phyloP scores from a whole-genome alignment of 352 stramenopile genomes.

The Phytophthora parvispora region DNA sequence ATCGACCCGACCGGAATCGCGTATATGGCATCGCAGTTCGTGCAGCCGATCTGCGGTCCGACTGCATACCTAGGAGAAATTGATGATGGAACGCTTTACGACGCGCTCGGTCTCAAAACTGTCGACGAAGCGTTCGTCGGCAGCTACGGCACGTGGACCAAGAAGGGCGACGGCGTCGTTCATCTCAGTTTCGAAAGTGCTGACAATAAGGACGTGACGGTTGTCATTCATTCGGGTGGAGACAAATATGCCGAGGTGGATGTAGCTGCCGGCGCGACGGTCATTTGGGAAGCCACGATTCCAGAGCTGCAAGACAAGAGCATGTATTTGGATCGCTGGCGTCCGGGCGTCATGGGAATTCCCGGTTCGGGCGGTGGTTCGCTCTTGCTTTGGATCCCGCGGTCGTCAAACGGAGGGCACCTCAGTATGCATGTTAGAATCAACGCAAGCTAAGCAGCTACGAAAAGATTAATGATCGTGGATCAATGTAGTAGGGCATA shows the following conservation, averaged over 20 bases:
- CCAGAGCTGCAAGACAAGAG: conserved; percentile 19
- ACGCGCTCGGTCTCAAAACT: conserved; percentile 20
- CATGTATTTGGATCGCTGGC: conserved; percentile 25
- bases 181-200: conserved; percentile 26
- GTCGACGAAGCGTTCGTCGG: conserved; percentile 32
- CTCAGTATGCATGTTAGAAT: conserved; percentile 13
- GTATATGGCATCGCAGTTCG: conserved; percentile 39
- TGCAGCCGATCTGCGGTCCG: conserved; percentile 39
- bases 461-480: too few species aligned
- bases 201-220: conserved; percentile 21
- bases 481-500: too few species aligned
- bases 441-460: conserved; percentile 18
- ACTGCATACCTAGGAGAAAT: conserved; percentile 30
- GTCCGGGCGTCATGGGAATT: neutral
- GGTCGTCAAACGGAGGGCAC: conserved; percentile 11
- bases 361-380: conserved; percentile 21
- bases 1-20: conserved; percentile 46
- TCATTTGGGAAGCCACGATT: conserved; percentile 16
- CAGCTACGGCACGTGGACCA: conserved; percentile 34
- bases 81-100: conserved; percentile 11
- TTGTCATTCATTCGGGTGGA: conserved; percentile 18
- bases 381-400: conserved; percentile 17
- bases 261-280: conserved; percentile 3
- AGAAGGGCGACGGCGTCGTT: conserved; percentile 28
- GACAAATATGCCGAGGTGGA: conserved; percentile 13